Evolutionary conservation across 2,329 filamentous ascomycete genomes (phyloP), one percentile per base, ranked within the genome.

Genomic region (Nemania sp.): DNA sequence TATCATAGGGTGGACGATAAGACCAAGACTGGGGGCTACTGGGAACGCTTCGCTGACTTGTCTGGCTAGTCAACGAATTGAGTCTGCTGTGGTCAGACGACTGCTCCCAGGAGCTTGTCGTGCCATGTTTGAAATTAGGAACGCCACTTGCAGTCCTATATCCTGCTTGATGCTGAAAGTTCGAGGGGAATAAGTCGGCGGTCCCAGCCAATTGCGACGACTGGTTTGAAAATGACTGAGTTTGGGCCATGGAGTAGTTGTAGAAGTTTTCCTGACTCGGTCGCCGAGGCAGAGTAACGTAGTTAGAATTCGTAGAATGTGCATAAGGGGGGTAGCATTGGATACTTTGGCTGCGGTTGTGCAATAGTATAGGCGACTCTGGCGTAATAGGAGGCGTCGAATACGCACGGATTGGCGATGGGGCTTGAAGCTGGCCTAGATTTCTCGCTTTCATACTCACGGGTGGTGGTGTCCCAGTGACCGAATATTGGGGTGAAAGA

Each of bases 361-460:
- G 72, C 32, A 69, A 68, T 32, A 72, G 57, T 52, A 66, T 61
- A 59, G 66, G 54, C 18, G 51, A 48, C 10, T 40, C 59, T 51
- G 65, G 61, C 40, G 58, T 65, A 40, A 12, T 53, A 13, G 74
- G 70, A 2, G 75, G 73, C 2, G 74, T 76, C 12, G 75, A 75
- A 39, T 74, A 72, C 5, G 77, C 68, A 25, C 78, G 75, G 11
- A 74, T 65, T 12, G 75, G 73, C 13, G 72, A 71, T 12, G 72
- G 73, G 2, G 74, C 78, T 48, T 72, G 70, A 12, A 74, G 67
- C 13, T 72, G 67, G 9, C 71, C 65, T 6, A 73, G 71, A 32
- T 74, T 77, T 25, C 77, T 74, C 3, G 76, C 79, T n/a, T 73
- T 73, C 71, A 81, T 76, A 65, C 76, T 80, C 29, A 80, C 73